Base-by-base conservation (phyloP, 805 yeast species). In the Zygoascus flipseniorum region DNA sequence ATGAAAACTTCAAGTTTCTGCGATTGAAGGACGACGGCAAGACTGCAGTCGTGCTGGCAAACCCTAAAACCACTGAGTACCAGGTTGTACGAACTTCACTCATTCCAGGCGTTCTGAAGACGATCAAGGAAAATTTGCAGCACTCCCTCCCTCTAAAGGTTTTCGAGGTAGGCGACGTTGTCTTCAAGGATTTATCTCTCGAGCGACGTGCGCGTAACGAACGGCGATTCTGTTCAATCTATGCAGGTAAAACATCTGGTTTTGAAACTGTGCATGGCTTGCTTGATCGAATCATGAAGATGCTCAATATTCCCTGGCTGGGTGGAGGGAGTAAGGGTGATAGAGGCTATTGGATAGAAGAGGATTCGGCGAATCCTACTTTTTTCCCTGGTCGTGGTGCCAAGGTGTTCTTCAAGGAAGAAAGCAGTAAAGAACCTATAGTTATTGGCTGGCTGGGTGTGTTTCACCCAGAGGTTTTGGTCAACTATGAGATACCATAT, bases 301-400 rank as follows among this genome's bases (percentile, higher is more conserved):
- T 97, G 65, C 79, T 93, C 75, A 86, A 97, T 77, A 82, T 95
- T 39, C 80, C 81, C 46, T 87, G 95, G 93, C 20, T 53, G 28
- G 76, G 79, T 57, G 78, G 81, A 8, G 60, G 56, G 41, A 75
- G 74, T 51, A 64, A 71, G 14, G 68, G 66, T 41, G 78, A 74
- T 56, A 86, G 93, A 74, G 97, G 97, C 52, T 70, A 69, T 63
- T 72, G 73, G 72, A 72, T 73, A 52, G 61, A 63, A 35, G 70
- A 69, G 59, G 56, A 58, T 32, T 43, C 52, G 66, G 77, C 82
- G 49, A 85, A 90, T 56, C 37, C 42, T 18, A 60, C 66, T 43
- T 58, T 49, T 47, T 93, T 93, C 86, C 96, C 97, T 42, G 99
- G 98, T 43, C 85, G 99, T 76, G 97, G 97, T 57, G 99, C 99